phyloP scores from a whole-genome alignment of 176 grass and related monocot genomes.

The Thalia dealbata region DNA sequence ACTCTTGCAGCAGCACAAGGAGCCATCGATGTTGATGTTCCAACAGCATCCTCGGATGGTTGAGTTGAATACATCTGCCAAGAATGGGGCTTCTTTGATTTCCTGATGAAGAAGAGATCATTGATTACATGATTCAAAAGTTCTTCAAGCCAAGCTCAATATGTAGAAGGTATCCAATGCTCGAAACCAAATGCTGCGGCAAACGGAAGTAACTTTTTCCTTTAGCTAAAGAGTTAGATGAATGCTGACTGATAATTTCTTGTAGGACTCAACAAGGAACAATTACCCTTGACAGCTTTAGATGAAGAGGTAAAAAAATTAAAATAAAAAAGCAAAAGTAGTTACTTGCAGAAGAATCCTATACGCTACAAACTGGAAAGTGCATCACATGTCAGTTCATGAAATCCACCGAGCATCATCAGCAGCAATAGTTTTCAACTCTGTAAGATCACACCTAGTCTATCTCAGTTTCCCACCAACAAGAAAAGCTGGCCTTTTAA shows the following conservation, averaged over 20 bases:
- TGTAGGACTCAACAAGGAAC: conserved; percentile 51
- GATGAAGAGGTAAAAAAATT: conserved; percentile 32
- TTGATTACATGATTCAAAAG: too few relatives aligned
- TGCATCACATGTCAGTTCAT: conserved; percentile 37
- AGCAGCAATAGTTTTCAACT: conserved; percentile 39
- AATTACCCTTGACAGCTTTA: conserved; percentile 45
- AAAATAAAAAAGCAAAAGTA: conserved; percentile 27
- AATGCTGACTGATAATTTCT: conserved; percentile 33
- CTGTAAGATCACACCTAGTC: conserved; percentile 37
- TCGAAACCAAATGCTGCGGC: not conserved
- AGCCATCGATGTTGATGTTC: conserved; percentile 6
- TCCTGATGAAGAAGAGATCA: conserved; percentile 20
- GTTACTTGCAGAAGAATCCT: conserved; percentile 44
- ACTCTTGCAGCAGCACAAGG: conserved; percentile 24
- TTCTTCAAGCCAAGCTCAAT: conserved; percentile 12
- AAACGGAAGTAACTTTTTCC: conserved; percentile 12
- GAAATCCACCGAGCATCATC: conserved; percentile 33
- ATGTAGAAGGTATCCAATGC: conserved; percentile 13
- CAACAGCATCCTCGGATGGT: conserved; percentile 42
- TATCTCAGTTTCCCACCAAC: conserved; percentile 28
- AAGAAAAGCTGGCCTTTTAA: conserved; percentile 59
- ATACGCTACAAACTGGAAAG: conserved; percentile 28
- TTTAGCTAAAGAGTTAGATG: conserved; percentile 29
- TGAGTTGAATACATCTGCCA: conserved; percentile 52
- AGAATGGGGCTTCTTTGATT: conserved; percentile 19